These are phyloP conservation scores for Trichoderma reesei DNA, from an alignment of 495 filamentous ascomycete species.

Conservation along the genomic window DNA sequence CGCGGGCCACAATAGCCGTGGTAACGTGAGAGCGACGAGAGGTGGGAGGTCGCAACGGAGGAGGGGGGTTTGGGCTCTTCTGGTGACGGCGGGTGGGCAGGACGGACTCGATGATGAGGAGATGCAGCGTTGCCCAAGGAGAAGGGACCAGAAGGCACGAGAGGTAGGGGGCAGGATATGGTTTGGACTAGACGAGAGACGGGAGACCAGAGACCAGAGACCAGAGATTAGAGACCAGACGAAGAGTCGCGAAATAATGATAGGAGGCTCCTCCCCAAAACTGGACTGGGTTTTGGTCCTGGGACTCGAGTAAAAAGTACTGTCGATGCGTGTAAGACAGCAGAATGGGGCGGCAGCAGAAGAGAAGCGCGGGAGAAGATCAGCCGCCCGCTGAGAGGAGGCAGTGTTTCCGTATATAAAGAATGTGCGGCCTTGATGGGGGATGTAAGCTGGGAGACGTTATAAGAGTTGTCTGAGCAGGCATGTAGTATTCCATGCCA, in stretches of 20 bases:
- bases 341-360: background rate
- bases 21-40: background rate
- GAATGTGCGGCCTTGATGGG: no score
- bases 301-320: no score
- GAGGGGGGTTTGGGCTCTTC: no score
- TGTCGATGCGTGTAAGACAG: constrained; percentile 3
- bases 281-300: background rate
- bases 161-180: background rate
- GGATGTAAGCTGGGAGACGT: no score
- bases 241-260: background rate
- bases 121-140: background rate
- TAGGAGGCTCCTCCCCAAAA: background rate
- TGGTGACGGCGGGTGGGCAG: background rate
- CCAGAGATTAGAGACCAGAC: background rate
- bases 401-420: constrained; percentile 5
- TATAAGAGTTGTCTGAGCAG: no score
- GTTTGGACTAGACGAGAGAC: background rate
- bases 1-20: constrained; percentile 7
- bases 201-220: background rate
- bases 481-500: no score
- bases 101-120: background rate
- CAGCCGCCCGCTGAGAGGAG: background rate
- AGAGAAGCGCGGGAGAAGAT: background rate
- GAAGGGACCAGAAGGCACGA: background rate
- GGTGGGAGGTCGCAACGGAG: background rate